A percentile compares a stretch with the other conserved stretches of the same genome.
These are phyloP conservation scores for Apophysomyces ossiformis DNA, from an alignment of 371 early-diverging fungal genomes.

Conservation along the genomic window DNA sequence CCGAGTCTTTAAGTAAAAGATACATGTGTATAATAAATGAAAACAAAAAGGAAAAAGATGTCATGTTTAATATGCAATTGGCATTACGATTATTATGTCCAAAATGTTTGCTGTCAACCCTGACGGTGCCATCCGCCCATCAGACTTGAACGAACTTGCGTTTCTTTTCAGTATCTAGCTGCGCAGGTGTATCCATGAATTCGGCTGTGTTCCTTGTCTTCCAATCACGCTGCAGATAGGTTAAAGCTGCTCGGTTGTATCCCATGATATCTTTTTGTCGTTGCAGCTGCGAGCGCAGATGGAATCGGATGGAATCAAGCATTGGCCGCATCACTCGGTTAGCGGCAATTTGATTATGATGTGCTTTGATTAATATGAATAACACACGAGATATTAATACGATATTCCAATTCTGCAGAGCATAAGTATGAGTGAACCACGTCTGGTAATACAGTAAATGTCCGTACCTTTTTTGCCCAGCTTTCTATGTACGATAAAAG, in stretches of 20 bases:
- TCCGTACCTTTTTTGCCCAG: conserved; percentile 77
- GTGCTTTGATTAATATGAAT: conserved; percentile 78
- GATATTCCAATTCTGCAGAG: conserved; percentile 74
- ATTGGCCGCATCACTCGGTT: conserved; percentile 77
- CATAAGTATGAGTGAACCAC: neutral
- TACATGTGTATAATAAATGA: too few species aligned
- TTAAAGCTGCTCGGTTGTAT: conserved; percentile 78
- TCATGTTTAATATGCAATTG: neutral
- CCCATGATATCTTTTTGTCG: conserved; percentile 79
- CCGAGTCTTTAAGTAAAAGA: too few species aligned
- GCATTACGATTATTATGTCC: neutral
- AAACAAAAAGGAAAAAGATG: neutral
- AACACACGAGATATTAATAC: conserved; percentile 79
- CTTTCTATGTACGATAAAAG: conserved; percentile 75
- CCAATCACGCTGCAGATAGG: conserved; percentile 72
- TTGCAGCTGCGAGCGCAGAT: conserved; percentile 66
- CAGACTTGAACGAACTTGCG: conserved; percentile 68
- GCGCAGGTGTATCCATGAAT: conserved; percentile 71
- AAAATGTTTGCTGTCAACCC: neutral
- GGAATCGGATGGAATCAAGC: conserved; percentile 74
- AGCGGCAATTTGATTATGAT: conserved; percentile 84
- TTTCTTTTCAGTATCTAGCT: conserved; percentile 67
- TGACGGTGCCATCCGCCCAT: neutral
- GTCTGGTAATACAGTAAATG: neutral
- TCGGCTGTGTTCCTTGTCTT: conserved; percentile 73